Percentiles rank a stretch among this genome's conserved stretches.
phyloP scores from a whole-genome alignment of 139 green algal genomes.

The Protoeuglena noctilucae region DNA sequence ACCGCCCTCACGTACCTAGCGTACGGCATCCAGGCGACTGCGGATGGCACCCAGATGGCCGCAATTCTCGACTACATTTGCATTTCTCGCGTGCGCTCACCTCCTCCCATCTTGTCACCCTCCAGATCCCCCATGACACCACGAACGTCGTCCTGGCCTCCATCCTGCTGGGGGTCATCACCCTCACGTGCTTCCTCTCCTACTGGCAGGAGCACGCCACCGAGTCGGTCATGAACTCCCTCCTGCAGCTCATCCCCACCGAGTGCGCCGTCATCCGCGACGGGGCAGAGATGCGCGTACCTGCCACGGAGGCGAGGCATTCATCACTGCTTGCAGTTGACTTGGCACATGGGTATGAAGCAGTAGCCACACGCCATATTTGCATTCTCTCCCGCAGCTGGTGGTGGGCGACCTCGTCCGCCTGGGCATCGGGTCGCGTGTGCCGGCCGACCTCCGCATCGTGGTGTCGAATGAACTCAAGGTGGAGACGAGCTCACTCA shows the following conservation, averaged over 20 bases:
- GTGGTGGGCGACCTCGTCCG: constrained; percentile 27
- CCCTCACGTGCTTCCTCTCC: constrained; percentile 40
- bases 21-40: constrained; percentile 17
- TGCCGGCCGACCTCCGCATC: constrained; percentile 29
- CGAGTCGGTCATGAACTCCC: constrained; percentile 52
- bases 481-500: constrained; percentile 12
- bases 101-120: no score
- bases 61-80: no score
- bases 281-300: no score
- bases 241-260: constrained; percentile 54
- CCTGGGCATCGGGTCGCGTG: constrained; percentile 16
- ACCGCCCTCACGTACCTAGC: background rate
- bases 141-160: constrained; percentile 60
- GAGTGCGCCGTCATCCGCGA: constrained; percentile 35
- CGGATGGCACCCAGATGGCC: background rate
- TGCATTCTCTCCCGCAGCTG: constrained; percentile 24
- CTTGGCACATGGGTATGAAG: no score
- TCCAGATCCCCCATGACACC: no score
- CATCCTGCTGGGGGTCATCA: constrained; percentile 35
- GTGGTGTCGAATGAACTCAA: constrained; percentile 19
- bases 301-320: no score
- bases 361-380: constrained; percentile 1
- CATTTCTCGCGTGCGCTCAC: no score
- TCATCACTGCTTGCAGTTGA: no score
- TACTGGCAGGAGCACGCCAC: constrained; percentile 50